A percentile compares a stretch with the other conserved stretches of the same genome.
These are phyloP conservation scores for Mycena chlorophos DNA, from an alignment of 768 basidiomycete species.

Conservation along the genomic window DNA sequence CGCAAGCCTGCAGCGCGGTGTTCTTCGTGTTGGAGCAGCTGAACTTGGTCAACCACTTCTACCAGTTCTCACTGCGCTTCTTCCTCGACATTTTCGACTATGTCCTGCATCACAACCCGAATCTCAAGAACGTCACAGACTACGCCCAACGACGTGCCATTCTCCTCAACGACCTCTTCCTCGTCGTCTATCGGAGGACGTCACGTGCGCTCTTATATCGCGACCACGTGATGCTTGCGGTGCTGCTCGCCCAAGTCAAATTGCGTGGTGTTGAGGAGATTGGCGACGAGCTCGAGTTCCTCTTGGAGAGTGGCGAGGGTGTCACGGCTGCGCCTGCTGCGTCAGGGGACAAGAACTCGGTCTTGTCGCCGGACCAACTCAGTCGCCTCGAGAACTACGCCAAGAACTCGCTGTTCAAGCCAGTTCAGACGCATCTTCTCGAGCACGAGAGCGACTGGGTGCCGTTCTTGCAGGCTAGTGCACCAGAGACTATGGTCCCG, in stretches of 20 bases:
- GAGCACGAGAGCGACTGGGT: constrained; percentile 70
- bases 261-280: constrained; percentile 79
- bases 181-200: constrained; percentile 84
- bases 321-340: constrained; percentile 40
- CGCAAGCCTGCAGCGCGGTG: constrained; percentile 93
- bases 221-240: constrained; percentile 88
- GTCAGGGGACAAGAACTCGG: constrained; percentile 38
- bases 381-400: constrained; percentile 70
- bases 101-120: constrained; percentile 88
- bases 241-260: constrained; percentile 88
- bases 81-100: constrained; percentile 99
- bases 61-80: constrained; percentile 96
- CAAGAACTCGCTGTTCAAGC: constrained; percentile 74
- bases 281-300: constrained; percentile 82
- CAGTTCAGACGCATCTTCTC: constrained; percentile 62
- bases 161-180: constrained; percentile 84
- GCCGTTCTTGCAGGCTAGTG: constrained; percentile 63
- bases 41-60: constrained; percentile 93
- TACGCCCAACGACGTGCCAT: constrained; percentile 72
- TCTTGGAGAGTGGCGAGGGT: constrained; percentile 85
- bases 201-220: constrained; percentile 87
- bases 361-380: constrained; percentile 68
- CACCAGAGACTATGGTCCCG: constrained; percentile 73
- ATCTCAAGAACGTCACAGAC: constrained; percentile 78
- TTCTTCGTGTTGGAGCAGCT: constrained; percentile 98